These are phyloP conservation scores for Colletotrichum destructivum DNA, from an alignment of 2,329 filamentous ascomycete species.

Conservation along the genomic window DNA sequence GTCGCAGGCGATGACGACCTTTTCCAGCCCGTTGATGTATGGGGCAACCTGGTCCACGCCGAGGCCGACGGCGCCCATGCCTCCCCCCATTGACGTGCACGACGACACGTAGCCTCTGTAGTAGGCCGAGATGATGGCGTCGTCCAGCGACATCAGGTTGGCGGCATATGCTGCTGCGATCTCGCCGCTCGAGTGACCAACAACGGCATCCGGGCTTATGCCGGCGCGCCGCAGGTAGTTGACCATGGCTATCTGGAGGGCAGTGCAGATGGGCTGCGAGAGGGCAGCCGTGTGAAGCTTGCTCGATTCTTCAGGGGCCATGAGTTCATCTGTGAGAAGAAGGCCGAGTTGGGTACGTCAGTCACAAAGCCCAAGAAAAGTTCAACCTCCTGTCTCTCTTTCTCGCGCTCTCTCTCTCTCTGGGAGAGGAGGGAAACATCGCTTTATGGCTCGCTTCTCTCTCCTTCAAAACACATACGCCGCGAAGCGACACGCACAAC, in stretches of 20 bases:
- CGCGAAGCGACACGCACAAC: no score
- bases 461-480: no score
- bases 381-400: no score
- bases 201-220: conserved; percentile 51
- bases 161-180: conserved; percentile 61
- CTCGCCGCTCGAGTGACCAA: conserved; percentile 62
- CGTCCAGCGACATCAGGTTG: conserved; percentile 51
- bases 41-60: no score
- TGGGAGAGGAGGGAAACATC: no score
- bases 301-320: conserved; percentile 2
- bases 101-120: conserved; percentile 42
- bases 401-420: no score
- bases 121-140: conserved; percentile 54
- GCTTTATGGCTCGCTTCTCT: no score
- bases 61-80: no score
- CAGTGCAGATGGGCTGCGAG: conserved; percentile 49
- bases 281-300: conserved; percentile 21
- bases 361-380: no score
- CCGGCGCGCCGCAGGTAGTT: conserved; percentile 52
- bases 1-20: conserved; percentile 30
- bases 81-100: background rate
- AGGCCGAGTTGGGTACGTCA: background rate
- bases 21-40: background rate
- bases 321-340: conserved; percentile 4
- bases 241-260: conserved; percentile 57